These are phyloP conservation scores for Candida buenavistaensis DNA, from an alignment of 1,139 yeast species.

Conservation along the genomic window DNA sequence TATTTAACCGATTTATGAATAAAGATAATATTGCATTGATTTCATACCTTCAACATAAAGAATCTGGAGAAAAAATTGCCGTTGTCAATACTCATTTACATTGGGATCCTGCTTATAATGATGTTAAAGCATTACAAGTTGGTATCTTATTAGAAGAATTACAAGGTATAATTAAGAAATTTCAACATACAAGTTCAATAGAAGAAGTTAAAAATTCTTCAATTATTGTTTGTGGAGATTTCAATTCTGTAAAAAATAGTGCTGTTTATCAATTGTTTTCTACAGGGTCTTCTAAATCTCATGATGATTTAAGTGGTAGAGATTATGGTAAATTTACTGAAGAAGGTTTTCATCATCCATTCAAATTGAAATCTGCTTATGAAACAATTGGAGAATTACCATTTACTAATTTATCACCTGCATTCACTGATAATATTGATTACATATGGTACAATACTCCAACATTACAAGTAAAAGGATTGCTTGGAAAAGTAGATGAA, in stretches of 20 bases:
- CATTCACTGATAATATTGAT: conserved; percentile 90
- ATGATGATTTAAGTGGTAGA: conserved; percentile 78
- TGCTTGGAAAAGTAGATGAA: conserved; percentile 81
- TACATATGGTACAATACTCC: conserved; percentile 92
- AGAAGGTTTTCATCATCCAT: conserved; percentile 80
- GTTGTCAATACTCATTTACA: conserved; percentile 92
- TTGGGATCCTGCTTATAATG: conserved; percentile 97
- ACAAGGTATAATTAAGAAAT: conserved; percentile 59
- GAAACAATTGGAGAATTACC: conserved; percentile 85
- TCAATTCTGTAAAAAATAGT: conserved; percentile 81
- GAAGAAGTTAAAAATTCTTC: conserved; percentile 69
- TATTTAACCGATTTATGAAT: conserved; percentile 93
- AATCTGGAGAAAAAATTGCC: conserved; percentile 70
- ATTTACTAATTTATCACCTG: conserved; percentile 91
- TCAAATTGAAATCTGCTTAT: conserved; percentile 84
- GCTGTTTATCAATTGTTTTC: conserved; percentile 92
- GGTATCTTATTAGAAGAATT: conserved; percentile 89
- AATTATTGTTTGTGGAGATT: conserved; percentile 89
- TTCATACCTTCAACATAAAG: conserved; percentile 71
- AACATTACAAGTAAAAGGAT: conserved; percentile 75
- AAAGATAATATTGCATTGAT: conserved; percentile 91
- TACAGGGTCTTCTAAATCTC: conserved; percentile 72
- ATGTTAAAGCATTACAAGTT: conserved; percentile 94
- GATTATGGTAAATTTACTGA: conserved; percentile 91
- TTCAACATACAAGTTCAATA: conserved; percentile 43